Evolutionary conservation across 805 yeast species (phyloP).

Genomic region (Komagataella ulmi): DNA sequence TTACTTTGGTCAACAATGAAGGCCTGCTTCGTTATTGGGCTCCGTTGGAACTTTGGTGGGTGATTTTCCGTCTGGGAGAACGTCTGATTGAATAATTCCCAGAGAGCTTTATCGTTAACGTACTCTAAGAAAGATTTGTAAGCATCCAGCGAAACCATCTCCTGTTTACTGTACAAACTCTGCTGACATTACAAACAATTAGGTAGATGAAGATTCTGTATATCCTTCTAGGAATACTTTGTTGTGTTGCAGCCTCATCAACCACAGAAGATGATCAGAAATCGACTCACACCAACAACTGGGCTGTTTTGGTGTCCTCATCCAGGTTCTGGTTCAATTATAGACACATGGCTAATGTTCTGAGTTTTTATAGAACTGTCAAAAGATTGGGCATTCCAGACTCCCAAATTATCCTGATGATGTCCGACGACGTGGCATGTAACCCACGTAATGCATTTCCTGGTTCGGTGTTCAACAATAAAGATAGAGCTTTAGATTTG

Average conservation of each 20-base stretch:
- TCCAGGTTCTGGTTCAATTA: slow-evolving; percentile 98
- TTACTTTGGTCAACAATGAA: not conserved
- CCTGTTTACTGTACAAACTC: not conserved
- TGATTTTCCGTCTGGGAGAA: not conserved
- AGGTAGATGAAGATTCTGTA: not conserved
- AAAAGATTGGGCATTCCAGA: slow-evolving; percentile 95
- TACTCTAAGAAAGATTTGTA: not conserved
- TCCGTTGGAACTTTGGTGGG: not conserved
- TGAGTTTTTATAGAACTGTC: slow-evolving; percentile 90
- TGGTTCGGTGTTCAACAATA: slow-evolving; percentile 90
- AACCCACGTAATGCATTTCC: slow-evolving; percentile 93
- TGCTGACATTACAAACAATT: not conserved
- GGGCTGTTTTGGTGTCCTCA: slow-evolving; percentile 90
- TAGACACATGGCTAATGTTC: slow-evolving; percentile 93
- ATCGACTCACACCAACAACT: slow-evolving; percentile 48
- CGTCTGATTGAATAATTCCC: not conserved
- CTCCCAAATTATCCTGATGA: slow-evolving; percentile 90
- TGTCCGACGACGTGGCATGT: slow-evolving; percentile 95
- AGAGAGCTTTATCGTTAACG: not conserved
- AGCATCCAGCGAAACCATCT: not conserved
- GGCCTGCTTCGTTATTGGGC: not conserved
- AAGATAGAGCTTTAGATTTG: slow-evolving; percentile 81
- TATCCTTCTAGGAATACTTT: not conserved
- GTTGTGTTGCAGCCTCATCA: not conserved
- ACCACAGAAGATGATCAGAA: not conserved